A percentile compares a stretch with the other conserved stretches of the same genome.
phyloP scores from a whole-genome alignment of 805 yeast genomes.

The Barnettozyma californica region DNA sequence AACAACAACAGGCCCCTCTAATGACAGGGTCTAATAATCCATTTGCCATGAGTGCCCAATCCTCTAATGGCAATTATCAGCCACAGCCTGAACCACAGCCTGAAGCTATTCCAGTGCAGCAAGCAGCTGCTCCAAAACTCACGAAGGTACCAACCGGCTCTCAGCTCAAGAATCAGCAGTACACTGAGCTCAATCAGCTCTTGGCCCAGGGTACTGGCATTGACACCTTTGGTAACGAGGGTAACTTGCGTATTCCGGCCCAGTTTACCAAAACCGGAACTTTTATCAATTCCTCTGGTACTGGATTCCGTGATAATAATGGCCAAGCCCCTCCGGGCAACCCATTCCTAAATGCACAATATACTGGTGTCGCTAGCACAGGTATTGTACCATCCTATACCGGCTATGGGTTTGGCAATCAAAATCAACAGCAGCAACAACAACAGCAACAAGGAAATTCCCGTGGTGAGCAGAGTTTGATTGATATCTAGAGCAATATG shows the following conservation, averaged over 20 bases:
- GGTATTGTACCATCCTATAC: constrained; percentile 77
- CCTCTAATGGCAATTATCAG: background rate
- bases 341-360: constrained; percentile 55
- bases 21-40: constrained; percentile 77
- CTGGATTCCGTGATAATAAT: constrained; percentile 45
- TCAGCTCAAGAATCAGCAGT: constrained; percentile 48
- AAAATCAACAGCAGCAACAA: constrained; percentile 29
- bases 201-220: constrained; percentile 85
- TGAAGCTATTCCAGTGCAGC: constrained; percentile 18
- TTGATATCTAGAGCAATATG: constrained; percentile 19
- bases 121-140: constrained; percentile 28
- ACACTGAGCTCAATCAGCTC: constrained; percentile 71
- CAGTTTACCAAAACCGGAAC: constrained; percentile 82
- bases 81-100: constrained; percentile 13
- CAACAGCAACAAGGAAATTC: constrained; percentile 13
- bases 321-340: constrained; percentile 25
- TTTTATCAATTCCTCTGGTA: constrained; percentile 84
- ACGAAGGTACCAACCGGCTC: constrained; percentile 47
- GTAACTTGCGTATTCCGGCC: constrained; percentile 81
- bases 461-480: constrained; percentile 24
- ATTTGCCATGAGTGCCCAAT: constrained; percentile 43
- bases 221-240: constrained; percentile 90
- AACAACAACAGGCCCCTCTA: constrained; percentile 42
- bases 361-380: constrained; percentile 64
- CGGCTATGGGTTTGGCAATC: constrained; percentile 93